Base-by-base conservation (phyloP, 371 early-diverging fungal genomes). In the Umbelopsis sp. region DNA sequence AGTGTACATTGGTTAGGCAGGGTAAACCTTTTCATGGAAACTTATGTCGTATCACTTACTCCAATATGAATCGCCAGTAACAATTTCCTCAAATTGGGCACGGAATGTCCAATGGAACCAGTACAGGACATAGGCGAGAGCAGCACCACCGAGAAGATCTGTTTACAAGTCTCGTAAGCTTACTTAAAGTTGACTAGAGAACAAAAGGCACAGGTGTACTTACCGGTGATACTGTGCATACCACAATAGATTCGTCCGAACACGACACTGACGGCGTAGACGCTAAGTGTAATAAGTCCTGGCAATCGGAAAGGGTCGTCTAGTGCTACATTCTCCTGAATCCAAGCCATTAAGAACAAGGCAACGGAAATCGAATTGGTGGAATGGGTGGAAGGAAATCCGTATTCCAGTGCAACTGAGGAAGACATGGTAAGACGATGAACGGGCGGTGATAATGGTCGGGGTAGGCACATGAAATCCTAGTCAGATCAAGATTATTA, bases 361-460 rank as follows among this genome's bases (percentile, higher is more conserved):
- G 92, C 88, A 12, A 92, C 85, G 22, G 90, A 87, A 72, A 90
- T 74, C 18, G 93, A 89, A 80, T 91, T 91, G 53, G 90, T 84
- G 0, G 92, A 85, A 63, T 94, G 94, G 4, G 93, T 92, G 2
- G 92, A 91, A 24, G 94, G 94, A 70, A 92, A 91, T 32, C 94
- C 94, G 74, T 91, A 94, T 73, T 94, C 94, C 5, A 87, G 75
- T 6, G 88, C 85, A 45, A 85, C 85, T 12, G 86, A 83, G 46
- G 78, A 79, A 12, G 88, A 86, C 77, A 87, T 82, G 44, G 90
- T 86, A 25, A 89, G 72, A 29, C 91, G 86, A 63, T 85, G 83
- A 44, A 92, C 86, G 12, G 92, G 92, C 38, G 92, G 92, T 25
- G 89, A 88, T 32, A 86, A 66, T 10, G 94, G 94, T 62, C 94